Conservation (phyloP, 2,329 filamentous ascomycete genomes). For the Microcyclosporella mali region DNA sequence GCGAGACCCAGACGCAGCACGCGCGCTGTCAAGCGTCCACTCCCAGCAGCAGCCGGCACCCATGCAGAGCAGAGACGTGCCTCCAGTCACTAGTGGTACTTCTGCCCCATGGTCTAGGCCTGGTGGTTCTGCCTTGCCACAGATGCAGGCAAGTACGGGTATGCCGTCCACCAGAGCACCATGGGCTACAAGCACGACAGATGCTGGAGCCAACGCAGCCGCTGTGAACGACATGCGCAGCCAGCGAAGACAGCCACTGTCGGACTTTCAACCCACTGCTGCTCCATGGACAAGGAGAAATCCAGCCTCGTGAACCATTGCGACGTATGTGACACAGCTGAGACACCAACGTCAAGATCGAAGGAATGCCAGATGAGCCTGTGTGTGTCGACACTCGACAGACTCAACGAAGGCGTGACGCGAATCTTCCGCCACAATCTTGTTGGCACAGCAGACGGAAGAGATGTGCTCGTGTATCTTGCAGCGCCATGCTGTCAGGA, state of each 20-base stretch:
- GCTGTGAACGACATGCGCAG: neutral
- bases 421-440: no score
- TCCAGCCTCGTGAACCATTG: no score
- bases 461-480: no score
- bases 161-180: constrained; percentile 27
- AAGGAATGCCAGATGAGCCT: no score
- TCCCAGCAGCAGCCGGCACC: constrained; percentile 27
- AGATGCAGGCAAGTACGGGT: constrained; percentile 24
- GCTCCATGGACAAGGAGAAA: constrained; percentile 7
- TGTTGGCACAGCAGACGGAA: no score
- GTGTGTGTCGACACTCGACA: no score
- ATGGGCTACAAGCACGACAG: constrained; percentile 13
- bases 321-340: no score
- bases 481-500: no score
- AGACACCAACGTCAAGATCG: no score
- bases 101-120: constrained; percentile 25
- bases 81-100: constrained; percentile 16
- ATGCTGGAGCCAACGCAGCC: neutral
- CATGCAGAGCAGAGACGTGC: constrained; percentile 19
- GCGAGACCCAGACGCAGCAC: constrained; percentile 37
- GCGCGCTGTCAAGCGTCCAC: constrained; percentile 17
- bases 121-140: constrained; percentile 12
- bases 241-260: neutral
- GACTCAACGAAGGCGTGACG: no score
- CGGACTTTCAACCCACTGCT: constrained; percentile 1